Evolutionary conservation across 805 yeast genomes (phyloP).

Genomic region (Kodamaea jinghongensis): DNA sequence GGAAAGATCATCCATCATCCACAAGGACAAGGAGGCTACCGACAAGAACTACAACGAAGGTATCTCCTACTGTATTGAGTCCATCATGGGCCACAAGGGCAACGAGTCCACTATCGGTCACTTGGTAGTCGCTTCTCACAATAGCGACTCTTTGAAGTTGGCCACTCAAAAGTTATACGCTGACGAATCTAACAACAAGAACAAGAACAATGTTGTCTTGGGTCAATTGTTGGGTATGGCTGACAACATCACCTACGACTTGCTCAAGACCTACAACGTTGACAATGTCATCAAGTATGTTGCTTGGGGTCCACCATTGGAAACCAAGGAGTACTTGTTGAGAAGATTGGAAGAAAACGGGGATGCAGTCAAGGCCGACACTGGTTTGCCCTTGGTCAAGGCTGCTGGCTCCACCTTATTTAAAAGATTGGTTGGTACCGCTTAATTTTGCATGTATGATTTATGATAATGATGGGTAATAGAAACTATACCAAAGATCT

Average conservation of each 20-base stretch:
- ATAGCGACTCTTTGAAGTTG: conserved; percentile 68
- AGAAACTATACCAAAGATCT: no score
- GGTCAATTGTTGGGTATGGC: conserved; percentile 97
- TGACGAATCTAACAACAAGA: conserved; percentile 13
- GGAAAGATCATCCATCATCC: conserved; percentile 63
- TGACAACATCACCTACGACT: conserved; percentile 77
- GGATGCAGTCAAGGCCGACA: conserved; percentile 84
- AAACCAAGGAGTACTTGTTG: conserved; percentile 83
- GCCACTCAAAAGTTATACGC: conserved; percentile 57
- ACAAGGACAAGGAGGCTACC: conserved; percentile 73
- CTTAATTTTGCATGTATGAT: conserved; percentile 8
- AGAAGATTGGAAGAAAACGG: conserved; percentile 95
- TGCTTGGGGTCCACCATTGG: conserved; percentile 96
- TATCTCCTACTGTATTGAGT: conserved; percentile 56
- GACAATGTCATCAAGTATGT: conserved; percentile 87
- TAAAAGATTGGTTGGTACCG: conserved; percentile 22
- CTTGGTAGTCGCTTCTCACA: conserved; percentile 89
- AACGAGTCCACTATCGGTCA: conserved; percentile 52
- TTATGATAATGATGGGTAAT: conserved; percentile 3
- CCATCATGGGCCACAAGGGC: conserved; percentile 46
- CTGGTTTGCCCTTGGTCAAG: conserved; percentile 70
- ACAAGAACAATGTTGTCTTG: conserved; percentile 64
- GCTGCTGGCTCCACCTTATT: conserved; percentile 36
- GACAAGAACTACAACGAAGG: conserved; percentile 75
- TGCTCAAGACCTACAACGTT: conserved; percentile 61